Percentiles rank a stretch among this genome's conserved stretches.
Evolutionary conservation across 495 filamentous ascomycete species (phyloP).

Genomic region (Daldinia concentrica): DNA sequence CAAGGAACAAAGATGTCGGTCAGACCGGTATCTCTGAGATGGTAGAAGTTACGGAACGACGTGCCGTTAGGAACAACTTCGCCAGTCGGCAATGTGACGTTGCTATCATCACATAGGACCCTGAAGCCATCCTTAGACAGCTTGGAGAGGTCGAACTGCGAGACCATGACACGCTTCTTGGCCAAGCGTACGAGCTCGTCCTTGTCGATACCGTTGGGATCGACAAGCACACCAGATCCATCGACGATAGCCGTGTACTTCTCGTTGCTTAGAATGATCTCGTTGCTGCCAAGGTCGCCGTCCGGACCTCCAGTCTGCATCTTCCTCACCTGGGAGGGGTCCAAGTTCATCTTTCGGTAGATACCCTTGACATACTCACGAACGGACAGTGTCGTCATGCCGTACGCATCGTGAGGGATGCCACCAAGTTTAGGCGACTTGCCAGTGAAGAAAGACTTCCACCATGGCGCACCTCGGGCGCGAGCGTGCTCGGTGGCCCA

Average conservation of each 20-base stretch:
- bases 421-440: slow-evolving; percentile 96
- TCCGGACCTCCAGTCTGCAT: slow-evolving; percentile 98
- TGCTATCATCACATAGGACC: slow-evolving; percentile 90
- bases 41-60: slow-evolving; percentile 95
- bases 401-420: slow-evolving; percentile 94
- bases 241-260: slow-evolving; percentile 94
- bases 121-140: slow-evolving; percentile 89
- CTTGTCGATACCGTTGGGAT: slow-evolving; percentile 87
- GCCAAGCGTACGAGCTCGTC: slow-evolving; percentile 85
- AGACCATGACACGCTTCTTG: slow-evolving; percentile 88
- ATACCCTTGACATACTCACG: slow-evolving; percentile 96
- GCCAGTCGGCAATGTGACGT: slow-evolving; percentile 83
- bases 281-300: slow-evolving; percentile 96
- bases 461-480: slow-evolving; percentile 90
- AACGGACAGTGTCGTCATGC: slow-evolving; percentile 97
- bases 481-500: slow-evolving; percentile 98
- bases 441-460: slow-evolving; percentile 99
- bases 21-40: slow-evolving; percentile 76
- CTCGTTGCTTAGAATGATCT: slow-evolving; percentile 94
- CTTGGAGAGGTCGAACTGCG: slow-evolving; percentile 83
- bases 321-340: slow-evolving; percentile 83
- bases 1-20: slow-evolving; percentile 96
- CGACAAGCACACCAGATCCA: slow-evolving; percentile 92
- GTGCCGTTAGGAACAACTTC: slow-evolving; percentile 91
- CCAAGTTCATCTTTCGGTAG: slow-evolving; percentile 91